phyloP scores from a whole-genome alignment of 108 stramenopile species.

The Cyclotella baltica region DNA sequence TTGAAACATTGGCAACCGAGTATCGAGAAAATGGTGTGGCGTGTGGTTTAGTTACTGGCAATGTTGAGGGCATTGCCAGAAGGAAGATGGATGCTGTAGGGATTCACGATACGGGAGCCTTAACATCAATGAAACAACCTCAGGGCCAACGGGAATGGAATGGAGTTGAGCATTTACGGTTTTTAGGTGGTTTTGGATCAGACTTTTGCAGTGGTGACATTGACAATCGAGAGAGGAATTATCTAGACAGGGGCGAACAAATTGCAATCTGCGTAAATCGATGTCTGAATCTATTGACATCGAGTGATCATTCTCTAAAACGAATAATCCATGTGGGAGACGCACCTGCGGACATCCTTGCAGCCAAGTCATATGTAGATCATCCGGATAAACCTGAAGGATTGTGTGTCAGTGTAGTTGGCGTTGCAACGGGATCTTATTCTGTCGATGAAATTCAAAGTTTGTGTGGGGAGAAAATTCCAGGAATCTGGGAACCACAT shows the following conservation, averaged over 20 bases:
- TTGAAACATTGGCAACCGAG: constrained; percentile 37
- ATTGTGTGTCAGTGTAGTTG: constrained; percentile 54
- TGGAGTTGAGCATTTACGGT: constrained; percentile 53
- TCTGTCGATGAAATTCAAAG: constrained; percentile 51
- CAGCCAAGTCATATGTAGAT: constrained; percentile 53
- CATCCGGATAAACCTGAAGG: constrained; percentile 18
- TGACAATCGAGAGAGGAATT: constrained; percentile 50
- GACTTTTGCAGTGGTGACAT: constrained; percentile 65
- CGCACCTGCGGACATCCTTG: constrained; percentile 70
- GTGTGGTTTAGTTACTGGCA: constrained; percentile 66
- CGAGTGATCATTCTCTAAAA: constrained; percentile 6
- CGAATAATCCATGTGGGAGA: constrained; percentile 64
- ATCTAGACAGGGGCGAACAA: constrained; percentile 66
- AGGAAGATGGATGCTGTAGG: constrained; percentile 62
- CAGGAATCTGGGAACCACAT: constrained; percentile 60
- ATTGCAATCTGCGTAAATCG: constrained; percentile 58
- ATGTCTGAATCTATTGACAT: constrained; percentile 38
- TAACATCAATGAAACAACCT: constrained; percentile 43
- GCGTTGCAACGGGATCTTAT: constrained; percentile 67
- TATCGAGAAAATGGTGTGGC: constrained; percentile 31
- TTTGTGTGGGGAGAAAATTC: constrained; percentile 51
- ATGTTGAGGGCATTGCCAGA: constrained; percentile 68
- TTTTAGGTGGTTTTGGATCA: constrained; percentile 67
- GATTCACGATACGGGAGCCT: constrained; percentile 48
- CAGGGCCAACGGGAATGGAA: constrained; percentile 45